A percentile compares a stretch with the other conserved stretches of the same genome.
Conservation (phyloP, 2,329 filamentous ascomycete genomes). For the Thielaviopsis populi region DNA sequence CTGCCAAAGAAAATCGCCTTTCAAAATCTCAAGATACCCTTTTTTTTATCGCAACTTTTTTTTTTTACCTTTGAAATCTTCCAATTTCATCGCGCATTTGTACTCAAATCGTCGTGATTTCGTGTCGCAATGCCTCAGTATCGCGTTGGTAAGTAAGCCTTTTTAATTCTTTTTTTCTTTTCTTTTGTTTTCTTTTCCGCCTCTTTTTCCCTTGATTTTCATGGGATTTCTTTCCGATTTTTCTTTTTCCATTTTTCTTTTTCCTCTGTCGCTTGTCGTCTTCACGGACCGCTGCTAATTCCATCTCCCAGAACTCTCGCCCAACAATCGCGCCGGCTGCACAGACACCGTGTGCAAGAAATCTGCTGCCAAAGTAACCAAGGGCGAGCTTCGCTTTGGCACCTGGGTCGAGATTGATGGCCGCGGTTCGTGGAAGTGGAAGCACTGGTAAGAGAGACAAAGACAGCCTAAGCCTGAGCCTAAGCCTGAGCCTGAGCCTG, state of each 20-base stretch:
- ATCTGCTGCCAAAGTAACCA: conserved; percentile 51
- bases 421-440: conserved; percentile 57
- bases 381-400: conserved; percentile 67
- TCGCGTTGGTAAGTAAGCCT: conserved; percentile 32
- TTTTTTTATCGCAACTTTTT: conserved; percentile 12
- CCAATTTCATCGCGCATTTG: background rate
- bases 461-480: too few relatives aligned
- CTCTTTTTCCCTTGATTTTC: background rate
- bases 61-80: conserved; percentile 5
- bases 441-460: conserved; percentile 66
- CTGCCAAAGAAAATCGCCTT: background rate
- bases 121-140: conserved; percentile 29
- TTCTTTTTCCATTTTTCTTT: background rate
- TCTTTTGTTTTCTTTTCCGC: conserved; percentile 1
- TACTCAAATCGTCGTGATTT: background rate
- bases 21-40: background rate
- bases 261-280: background rate
- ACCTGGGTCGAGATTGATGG: conserved; percentile 50
- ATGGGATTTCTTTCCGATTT: background rate
- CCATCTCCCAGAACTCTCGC: conserved; percentile 45
- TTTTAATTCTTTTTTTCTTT: background rate
- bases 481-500: too few relatives aligned
- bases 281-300: background rate
- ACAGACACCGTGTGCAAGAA: conserved; percentile 60
- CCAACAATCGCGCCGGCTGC: conserved; percentile 59